Conservation (phyloP, 257 asterid genomes). For the Solanum appendiculatum region DNA sequence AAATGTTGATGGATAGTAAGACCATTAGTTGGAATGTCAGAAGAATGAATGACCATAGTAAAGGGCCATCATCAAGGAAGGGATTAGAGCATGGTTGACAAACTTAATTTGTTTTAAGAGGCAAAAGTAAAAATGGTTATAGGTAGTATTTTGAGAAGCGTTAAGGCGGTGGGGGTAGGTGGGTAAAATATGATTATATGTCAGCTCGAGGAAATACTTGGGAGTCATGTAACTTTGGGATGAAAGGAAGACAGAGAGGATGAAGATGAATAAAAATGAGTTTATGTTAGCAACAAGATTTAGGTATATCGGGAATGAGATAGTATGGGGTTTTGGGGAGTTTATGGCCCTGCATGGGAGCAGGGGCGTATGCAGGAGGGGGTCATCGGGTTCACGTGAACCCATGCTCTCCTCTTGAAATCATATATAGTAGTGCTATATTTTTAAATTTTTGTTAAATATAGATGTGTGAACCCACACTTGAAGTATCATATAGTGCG, state of each 20-base stretch:
- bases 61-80: not conserved
- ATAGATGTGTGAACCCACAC: too few relatives aligned
- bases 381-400: too few relatives aligned
- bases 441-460: too few relatives aligned
- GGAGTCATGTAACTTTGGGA: not conserved
- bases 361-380: too few relatives aligned
- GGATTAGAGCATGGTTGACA: not conserved
- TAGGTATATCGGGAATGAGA: not conserved
- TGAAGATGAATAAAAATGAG: not conserved
- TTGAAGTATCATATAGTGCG: too few relatives aligned
- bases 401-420: too few relatives aligned
- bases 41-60: not conserved
- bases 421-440: too few relatives aligned
- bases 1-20: not conserved
- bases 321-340: not conserved
- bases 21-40: not conserved
- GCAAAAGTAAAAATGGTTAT: not conserved
- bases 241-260: not conserved
- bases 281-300: not conserved
- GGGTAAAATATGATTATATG: not conserved
- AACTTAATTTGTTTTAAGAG: not conserved
- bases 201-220: not conserved
- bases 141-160: not conserved
- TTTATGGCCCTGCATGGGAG: not conserved
- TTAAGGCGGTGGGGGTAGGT: not conserved